These are phyloP conservation scores for Curvularia sp. DNA, from an alignment of 2,329 filamentous ascomycete genomes.

Conservation along the genomic window DNA sequence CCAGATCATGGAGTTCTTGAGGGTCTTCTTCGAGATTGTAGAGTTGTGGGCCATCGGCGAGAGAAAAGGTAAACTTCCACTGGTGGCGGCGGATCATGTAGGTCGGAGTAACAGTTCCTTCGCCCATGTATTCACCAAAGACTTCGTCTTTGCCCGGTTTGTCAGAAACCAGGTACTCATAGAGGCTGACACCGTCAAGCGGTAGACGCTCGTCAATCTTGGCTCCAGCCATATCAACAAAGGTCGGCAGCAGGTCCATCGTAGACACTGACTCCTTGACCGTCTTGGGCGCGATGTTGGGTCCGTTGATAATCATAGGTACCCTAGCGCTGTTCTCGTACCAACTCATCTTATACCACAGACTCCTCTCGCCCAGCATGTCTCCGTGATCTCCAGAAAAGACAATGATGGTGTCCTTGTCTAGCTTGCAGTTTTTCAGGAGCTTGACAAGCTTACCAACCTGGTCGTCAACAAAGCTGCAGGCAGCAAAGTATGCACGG, in stretches of 20 bases:
- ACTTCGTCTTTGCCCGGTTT: conserved; percentile 79
- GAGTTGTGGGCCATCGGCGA: conserved; percentile 82
- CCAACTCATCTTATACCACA: conserved; percentile 99
- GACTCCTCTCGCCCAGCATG: conserved; percentile 89
- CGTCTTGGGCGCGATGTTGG: conserved; percentile 74
- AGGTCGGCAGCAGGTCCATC: conserved; percentile 86
- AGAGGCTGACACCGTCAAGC: conserved; percentile 81
- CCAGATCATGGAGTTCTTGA: conserved; percentile 76
- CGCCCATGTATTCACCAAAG: conserved; percentile 94
- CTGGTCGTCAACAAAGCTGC: conserved; percentile 93
- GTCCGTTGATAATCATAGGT: conserved; percentile 83
- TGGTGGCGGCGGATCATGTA: conserved; percentile 91
- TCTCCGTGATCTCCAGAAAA: conserved; percentile 95
- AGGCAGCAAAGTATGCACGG: conserved; percentile 89
- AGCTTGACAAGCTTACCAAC: conserved; percentile 81
- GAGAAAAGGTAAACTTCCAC: conserved; percentile 91
- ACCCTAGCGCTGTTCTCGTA: conserved; percentile 91
- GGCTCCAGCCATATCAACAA: conserved; percentile 80
- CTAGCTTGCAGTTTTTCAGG: conserved; percentile 78
- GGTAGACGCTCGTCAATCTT: conserved; percentile 74
- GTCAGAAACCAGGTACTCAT: conserved; percentile 46
- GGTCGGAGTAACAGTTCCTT: conserved; percentile 85
- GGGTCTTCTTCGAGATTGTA: conserved; percentile 81
- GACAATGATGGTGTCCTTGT: conserved; percentile 86
- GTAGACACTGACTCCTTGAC: conserved; percentile 88